Evolutionary conservation across 768 basidiomycete species (phyloP).

Genomic region (Russula virescens): DNA sequence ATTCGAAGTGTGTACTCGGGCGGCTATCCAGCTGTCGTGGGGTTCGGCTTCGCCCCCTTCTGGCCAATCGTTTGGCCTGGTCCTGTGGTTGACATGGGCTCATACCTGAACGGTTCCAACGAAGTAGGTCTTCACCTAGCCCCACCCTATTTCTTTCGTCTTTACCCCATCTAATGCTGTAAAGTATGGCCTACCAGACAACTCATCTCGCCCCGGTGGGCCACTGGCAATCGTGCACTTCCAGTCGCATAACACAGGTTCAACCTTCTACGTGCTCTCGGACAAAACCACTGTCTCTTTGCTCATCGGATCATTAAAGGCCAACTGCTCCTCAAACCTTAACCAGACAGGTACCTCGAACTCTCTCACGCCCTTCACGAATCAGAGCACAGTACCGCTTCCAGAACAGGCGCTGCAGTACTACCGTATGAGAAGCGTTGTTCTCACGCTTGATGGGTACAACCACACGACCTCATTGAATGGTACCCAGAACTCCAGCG

Average conservation of each 20-base stretch:
- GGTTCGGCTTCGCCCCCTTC: slow-evolving; percentile 27
- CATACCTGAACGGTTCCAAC: slow-evolving; percentile 17
- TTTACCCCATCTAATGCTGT: neutral
- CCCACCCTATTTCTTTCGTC: too few relatives aligned
- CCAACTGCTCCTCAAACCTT: slow-evolving; percentile 29
- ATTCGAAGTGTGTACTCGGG: slow-evolving; percentile 27
- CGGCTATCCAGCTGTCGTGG: slow-evolving; percentile 26
- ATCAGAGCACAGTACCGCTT: slow-evolving; percentile 17
- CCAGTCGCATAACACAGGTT: slow-evolving; percentile 28
- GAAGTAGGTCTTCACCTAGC: slow-evolving; percentile 20
- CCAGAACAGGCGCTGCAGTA: slow-evolving; percentile 29
- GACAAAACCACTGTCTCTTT: slow-evolving; percentile 33
- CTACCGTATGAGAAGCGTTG: slow-evolving; percentile 28
- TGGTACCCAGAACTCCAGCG: slow-evolving; percentile 27
- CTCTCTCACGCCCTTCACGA: slow-evolving; percentile 14
- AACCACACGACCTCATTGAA: slow-evolving; percentile 28
- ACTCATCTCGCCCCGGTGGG: slow-evolving; percentile 35
- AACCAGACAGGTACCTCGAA: slow-evolving; percentile 15
- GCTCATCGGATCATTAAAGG: slow-evolving; percentile 30
- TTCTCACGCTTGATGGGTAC: slow-evolving; percentile 28
- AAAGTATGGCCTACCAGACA: slow-evolving; percentile 35
- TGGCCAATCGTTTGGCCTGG: slow-evolving; percentile 28
- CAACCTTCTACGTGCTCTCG: slow-evolving; percentile 33
- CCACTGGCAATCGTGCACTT: slow-evolving; percentile 29
- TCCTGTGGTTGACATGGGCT: neutral